A percentile compares a stretch with the other conserved stretches of the same genome.
Conservation (phyloP, 2,329 filamentous ascomycete genomes). For the Fusarium citri region DNA sequence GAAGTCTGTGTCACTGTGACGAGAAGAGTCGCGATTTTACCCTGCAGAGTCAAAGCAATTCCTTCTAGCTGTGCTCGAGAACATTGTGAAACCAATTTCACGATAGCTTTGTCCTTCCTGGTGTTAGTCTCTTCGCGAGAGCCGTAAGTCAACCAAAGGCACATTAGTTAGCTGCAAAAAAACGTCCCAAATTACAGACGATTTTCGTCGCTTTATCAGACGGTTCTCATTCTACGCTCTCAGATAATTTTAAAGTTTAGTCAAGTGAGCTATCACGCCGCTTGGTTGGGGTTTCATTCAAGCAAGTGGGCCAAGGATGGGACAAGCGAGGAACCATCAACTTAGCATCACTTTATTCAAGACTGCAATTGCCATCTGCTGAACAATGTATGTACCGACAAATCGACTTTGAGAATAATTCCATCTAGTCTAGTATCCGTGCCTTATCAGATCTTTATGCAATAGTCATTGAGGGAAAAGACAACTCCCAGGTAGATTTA, state of each 20-base stretch:
- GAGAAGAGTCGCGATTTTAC: neutral
- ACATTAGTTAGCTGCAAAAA: neutral
- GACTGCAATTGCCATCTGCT: neutral
- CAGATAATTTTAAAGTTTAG: neutral
- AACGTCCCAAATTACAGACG: neutral
- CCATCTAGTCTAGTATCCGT: neutral
- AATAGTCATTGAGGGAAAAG: neutral
- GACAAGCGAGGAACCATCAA: neutral
- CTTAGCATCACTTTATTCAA: neutral
- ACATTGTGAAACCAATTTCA: neutral
- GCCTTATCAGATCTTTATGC: neutral
- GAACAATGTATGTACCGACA: neutral
- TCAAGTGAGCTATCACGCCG: neutral
- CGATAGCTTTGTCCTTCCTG: neutral
- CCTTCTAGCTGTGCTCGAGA: neutral
- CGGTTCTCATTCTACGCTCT: neutral
- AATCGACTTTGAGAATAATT: fast-evolving
- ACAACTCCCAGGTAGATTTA: neutral
- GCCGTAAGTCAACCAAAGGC: too few species aligned
- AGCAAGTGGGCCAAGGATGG: neutral
- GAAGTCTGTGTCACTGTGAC: neutral
- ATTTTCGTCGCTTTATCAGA: neutral
- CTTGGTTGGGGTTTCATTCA: neutral
- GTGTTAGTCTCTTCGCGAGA: fast-evolving
- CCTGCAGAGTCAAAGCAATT: neutral